phyloP scores from a whole-genome alignment of 768 basidiomycete species.

The Xanthoconium purpureum region DNA sequence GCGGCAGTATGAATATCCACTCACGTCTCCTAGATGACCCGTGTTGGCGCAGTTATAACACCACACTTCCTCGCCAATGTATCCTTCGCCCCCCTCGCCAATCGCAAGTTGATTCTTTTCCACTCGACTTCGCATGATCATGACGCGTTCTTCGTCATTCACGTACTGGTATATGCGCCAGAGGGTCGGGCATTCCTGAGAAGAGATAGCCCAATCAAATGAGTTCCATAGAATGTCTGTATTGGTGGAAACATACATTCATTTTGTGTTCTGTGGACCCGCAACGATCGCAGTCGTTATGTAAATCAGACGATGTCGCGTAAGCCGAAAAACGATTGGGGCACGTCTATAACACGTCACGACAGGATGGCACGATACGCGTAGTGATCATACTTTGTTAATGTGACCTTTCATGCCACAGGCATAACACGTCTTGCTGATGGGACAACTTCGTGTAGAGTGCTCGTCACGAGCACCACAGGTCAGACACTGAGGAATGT shows the following conservation, averaged over 20 bases:
- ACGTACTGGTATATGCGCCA: constrained; percentile 82
- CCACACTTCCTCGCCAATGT: constrained; percentile 71
- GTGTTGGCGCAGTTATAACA: constrained; percentile 75
- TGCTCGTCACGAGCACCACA: constrained; percentile 83
- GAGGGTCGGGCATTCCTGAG: constrained; percentile 76
- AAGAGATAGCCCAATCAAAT: not conserved
- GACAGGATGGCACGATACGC: not conserved
- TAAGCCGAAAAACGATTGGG: constrained; percentile 52
- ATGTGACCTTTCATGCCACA: constrained; percentile 87
- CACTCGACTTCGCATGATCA: constrained; percentile 45
- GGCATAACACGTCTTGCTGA: constrained; percentile 74
- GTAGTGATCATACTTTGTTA: constrained; percentile 43
- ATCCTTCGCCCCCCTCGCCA: constrained; percentile 76
- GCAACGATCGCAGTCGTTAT: constrained; percentile 66
- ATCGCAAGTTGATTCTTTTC: constrained; percentile 47
- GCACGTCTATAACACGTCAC: constrained; percentile 49
- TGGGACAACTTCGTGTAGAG: constrained; percentile 71
- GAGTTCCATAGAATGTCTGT: not conserved
- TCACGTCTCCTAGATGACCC: constrained; percentile 80
- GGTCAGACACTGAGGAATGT: constrained; percentile 59
- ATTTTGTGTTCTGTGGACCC: constrained; percentile 59
- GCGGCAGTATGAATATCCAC: constrained; percentile 23
- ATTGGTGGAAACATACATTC: constrained; percentile 44
- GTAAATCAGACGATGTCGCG: constrained; percentile 19
- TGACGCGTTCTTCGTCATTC: constrained; percentile 47